Base-by-base conservation (phyloP, 2,329 filamentous ascomycete genomes). In the Byssothecium circinans region DNA sequence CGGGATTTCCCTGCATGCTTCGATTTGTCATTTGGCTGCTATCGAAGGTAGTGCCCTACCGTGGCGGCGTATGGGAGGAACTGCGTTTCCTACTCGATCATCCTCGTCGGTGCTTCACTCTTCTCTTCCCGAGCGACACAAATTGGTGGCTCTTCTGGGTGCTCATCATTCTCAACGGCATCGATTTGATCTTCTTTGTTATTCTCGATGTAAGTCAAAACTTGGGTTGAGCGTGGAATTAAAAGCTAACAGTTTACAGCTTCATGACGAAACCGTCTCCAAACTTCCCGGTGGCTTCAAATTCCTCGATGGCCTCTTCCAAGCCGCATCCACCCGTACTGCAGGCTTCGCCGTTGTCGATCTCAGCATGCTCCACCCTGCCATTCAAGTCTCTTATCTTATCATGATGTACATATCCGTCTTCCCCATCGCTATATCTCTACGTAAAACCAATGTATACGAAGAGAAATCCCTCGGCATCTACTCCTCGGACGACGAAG, bases 361-460 rank as follows among this genome's bases (percentile, higher is more conserved):
- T 65, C 75, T 97, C 32, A 77, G 87, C 1, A 74, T 81, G 0
- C 77, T 99, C 2, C 91, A 97, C 57, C 91, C 94, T 1, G 94
- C 88, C 2, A 89, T 96, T 48, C 91, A 96, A 62, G 90, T 95
- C 12, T 89, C 91, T 19, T 97, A 96, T 74, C 78, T 97, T 72
- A 86, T 97, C 71, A 97, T 97, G 94, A 97, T 97, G 94, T 97
- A 97, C 72, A 96, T 97, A 53, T 96, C 91, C 48, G 89, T 96
- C 50, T 95, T 96, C 60, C 92, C 92, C 4, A 95, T 97, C 60
- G 92, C 94, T 66, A 97, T 97, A 62, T 94, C 89, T 6, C 88
- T 97, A 61, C 90, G 92, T 43, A 81, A 89, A 55, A 96, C 92
- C 49, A 97, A 97, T 67, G 92, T 96, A 2, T 97, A 97, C 75